These are phyloP conservation scores for Toxicodendron radicans DNA, from an alignment of 345 rosid genomes.

Conservation along the genomic window DNA sequence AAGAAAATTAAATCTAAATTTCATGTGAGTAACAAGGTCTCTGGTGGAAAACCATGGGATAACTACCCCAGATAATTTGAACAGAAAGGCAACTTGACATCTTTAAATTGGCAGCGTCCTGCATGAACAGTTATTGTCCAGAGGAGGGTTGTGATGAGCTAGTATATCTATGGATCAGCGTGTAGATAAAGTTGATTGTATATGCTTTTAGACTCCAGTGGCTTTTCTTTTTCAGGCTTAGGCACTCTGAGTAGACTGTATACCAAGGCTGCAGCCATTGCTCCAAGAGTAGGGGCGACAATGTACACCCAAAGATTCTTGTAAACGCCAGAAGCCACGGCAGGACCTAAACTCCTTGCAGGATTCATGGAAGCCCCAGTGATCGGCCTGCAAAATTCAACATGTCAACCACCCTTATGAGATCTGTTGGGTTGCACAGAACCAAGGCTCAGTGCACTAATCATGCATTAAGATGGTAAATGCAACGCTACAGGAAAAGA, in stretches of 20 bases:
- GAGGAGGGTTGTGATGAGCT: not conserved
- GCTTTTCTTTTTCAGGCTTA: constrained; percentile 25
- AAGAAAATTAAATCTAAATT: not conserved
- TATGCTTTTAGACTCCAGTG: constrained; percentile 18
- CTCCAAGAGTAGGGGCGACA: constrained; percentile 45
- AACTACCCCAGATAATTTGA: not conserved
- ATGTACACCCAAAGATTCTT: constrained; percentile 48
- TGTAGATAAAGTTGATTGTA: constrained; percentile 27
- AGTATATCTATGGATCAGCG: constrained; percentile 28
- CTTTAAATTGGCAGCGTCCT: not conserved
- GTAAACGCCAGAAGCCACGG: constrained; percentile 39
- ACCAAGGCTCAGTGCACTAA: not conserved
- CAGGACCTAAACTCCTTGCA: constrained; percentile 55
- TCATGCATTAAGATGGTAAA: not conserved
- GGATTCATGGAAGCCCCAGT: constrained; percentile 67
- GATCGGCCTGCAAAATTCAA: constrained; percentile 40
- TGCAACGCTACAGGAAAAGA: no score
- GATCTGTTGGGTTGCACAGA: not conserved
- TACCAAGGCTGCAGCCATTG: constrained; percentile 32
- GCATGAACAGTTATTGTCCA: not conserved
- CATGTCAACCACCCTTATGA: not conserved
- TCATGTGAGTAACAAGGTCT: not conserved
- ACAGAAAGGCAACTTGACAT: not conserved
- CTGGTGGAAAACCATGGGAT: not conserved
- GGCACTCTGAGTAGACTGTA: constrained; percentile 36